phyloP scores from a whole-genome alignment of 805 yeast species.

The Grigorovia humatica region DNA sequence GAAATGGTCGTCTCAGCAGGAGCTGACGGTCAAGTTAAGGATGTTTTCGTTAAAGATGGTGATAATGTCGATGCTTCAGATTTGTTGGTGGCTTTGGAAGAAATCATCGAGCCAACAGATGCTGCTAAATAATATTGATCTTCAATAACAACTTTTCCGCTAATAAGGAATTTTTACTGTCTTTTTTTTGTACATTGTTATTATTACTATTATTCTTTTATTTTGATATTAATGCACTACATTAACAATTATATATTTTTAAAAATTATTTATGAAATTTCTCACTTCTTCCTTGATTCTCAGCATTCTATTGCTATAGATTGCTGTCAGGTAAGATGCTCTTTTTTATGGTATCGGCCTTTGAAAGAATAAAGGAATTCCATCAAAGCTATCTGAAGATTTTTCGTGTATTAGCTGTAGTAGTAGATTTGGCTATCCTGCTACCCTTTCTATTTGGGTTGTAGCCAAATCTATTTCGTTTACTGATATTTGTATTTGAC shows the following conservation, averaged over 20 bases:
- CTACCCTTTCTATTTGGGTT: not conserved
- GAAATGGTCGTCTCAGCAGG: slow-evolving; percentile 97
- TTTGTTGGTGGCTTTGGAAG: slow-evolving; percentile 53
- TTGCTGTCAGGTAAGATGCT: no score
- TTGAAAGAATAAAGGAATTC: no score
- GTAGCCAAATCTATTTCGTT: not conserved
- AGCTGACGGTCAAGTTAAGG: slow-evolving; percentile 72
- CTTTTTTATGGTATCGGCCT: no score
- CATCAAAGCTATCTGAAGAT: slow-evolving; percentile 10
- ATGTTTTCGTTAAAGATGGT: slow-evolving; percentile 72
- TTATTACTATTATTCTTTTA: not conserved
- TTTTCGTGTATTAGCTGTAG: slow-evolving; percentile 18
- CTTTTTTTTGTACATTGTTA: not conserved
- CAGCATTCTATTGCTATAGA: no score
- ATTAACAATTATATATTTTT: no score
- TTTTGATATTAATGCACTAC: not conserved
- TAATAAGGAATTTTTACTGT: no score
- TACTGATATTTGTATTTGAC: not conserved
- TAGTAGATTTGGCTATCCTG: slow-evolving; percentile 18
- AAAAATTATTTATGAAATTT: not conserved
- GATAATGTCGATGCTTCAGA: slow-evolving; percentile 95
- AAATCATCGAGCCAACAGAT: not conserved
- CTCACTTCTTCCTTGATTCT: not conserved
- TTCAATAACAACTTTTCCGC: not conserved
- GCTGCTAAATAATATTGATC: not conserved